Conservation (phyloP, 495 filamentous ascomycete species). For the Hypomontagnella monticulosa region DNA sequence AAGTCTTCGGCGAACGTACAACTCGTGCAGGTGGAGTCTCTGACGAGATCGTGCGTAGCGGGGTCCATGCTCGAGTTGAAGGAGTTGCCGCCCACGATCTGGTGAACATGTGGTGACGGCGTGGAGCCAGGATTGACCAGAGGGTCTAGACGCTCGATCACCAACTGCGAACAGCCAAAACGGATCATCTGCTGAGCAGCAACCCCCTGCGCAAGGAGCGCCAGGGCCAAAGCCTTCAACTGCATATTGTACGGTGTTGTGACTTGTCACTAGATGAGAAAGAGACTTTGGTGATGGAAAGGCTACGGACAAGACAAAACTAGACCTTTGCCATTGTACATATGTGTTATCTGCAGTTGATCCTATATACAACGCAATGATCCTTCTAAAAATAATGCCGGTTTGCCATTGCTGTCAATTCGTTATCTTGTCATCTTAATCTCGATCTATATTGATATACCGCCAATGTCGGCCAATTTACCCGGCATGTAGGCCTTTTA, state of each 20-base stretch:
- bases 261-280: constrained; percentile 1
- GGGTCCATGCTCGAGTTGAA: constrained; percentile 50
- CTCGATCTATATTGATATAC: constrained; percentile 15
- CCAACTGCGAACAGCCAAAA: constrained; percentile 54
- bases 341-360: background rate
- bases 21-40: constrained; percentile 48
- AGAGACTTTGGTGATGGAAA: constrained; percentile 1
- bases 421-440: constrained; percentile 11
- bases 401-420: background rate
- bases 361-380: constrained; percentile 29
- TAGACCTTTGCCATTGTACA: background rate
- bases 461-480: constrained; percentile 28
- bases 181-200: constrained; percentile 50
- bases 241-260: constrained; percentile 39
- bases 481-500: constrained; percentile 27
- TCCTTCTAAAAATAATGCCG: constrained; percentile 20
- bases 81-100: constrained; percentile 52
- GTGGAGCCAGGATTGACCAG: constrained; percentile 49
- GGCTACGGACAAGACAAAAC: background rate
- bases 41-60: constrained; percentile 42
- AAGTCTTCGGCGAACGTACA: constrained; percentile 53
- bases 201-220: constrained; percentile 35
- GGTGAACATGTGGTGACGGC: constrained; percentile 49
- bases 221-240: constrained; percentile 32
- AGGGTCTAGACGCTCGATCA: constrained; percentile 51